Evolutionary conservation across 345 rosid species (phyloP).

Genomic region (Gossypium thurberi): DNA sequence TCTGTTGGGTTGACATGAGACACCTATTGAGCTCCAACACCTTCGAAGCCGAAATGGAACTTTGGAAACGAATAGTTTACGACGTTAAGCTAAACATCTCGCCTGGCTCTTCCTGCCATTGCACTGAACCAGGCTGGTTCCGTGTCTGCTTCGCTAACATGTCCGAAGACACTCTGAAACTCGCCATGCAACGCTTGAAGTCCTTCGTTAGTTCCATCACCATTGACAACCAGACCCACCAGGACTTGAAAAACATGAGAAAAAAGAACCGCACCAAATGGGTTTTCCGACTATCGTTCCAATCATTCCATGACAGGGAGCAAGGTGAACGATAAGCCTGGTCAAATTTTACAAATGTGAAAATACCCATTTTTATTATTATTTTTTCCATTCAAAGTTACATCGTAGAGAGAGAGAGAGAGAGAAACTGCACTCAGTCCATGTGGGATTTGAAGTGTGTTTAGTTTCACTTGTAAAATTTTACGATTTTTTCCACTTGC

Average conservation of each 20-base stretch:
- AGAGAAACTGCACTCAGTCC: slow-evolving; percentile 39
- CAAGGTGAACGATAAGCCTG: slow-evolving; percentile 57
- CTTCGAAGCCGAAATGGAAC: slow-evolving; percentile 70
- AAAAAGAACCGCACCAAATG: slow-evolving; percentile 47
- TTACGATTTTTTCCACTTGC: slow-evolving; percentile 15
- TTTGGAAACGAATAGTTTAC: slow-evolving; percentile 73
- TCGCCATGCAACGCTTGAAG: slow-evolving; percentile 57
- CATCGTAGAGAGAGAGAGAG: slow-evolving; percentile 13
- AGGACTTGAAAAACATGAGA: slow-evolving; percentile 42
- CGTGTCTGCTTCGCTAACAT: slow-evolving; percentile 72
- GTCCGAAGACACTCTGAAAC: slow-evolving; percentile 52
- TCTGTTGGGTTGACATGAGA: slow-evolving; percentile 84
- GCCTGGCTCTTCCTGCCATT: slow-evolving; percentile 77
- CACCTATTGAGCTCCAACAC: slow-evolving; percentile 59
- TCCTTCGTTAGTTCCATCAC: slow-evolving; percentile 41
- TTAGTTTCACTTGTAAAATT: slow-evolving; percentile 23
- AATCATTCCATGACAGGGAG: slow-evolving; percentile 39
- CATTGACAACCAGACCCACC: slow-evolving; percentile 35
- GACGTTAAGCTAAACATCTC: slow-evolving; percentile 55
- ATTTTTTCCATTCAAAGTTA: not conserved
- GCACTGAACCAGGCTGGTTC: slow-evolving; percentile 78
- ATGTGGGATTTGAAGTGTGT: slow-evolving; percentile 43
- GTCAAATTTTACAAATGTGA: slow-evolving; percentile 15
- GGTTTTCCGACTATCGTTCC: slow-evolving; percentile 76
- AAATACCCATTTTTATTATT: not conserved